Evolutionary conservation across 192 early-diverging fungal genomes (phyloP).

Genomic region (Backusella circina): DNA sequence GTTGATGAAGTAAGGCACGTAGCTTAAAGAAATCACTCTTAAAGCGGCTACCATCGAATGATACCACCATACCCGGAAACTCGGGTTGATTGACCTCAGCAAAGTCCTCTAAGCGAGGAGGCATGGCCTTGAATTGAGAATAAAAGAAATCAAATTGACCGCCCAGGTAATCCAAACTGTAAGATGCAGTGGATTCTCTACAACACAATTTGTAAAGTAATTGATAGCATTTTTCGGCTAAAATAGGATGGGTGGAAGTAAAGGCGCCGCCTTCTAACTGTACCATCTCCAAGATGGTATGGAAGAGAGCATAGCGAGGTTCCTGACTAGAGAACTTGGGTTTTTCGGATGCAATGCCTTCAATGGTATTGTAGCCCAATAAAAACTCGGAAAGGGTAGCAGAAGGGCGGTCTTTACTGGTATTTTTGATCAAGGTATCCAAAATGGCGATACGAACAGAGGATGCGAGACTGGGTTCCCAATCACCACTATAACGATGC

Average conservation of each 20-base stretch:
- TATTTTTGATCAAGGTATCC: constrained; percentile 79
- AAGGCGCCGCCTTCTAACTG: constrained; percentile 11
- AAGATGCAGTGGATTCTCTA: constrained; percentile 59
- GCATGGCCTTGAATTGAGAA: constrained; percentile 52
- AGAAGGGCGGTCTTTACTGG: constrained; percentile 45
- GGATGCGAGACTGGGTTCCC: not conserved
- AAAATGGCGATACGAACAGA: constrained; percentile 79
- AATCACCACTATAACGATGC: not conserved
- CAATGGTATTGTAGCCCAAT: constrained; percentile 71
- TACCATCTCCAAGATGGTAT: not conserved
- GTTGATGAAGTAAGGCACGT: constrained; percentile 69
- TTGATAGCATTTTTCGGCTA: constrained; percentile 87
- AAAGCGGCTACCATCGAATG: not conserved
- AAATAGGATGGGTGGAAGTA: constrained; percentile 58
- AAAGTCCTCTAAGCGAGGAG: constrained; percentile 27
- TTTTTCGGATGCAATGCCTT: constrained; percentile 36
- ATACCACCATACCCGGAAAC: constrained; percentile 11
- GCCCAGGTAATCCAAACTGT: constrained; percentile 79
- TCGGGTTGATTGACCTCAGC: not conserved
- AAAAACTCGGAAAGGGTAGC: constrained; percentile 88
- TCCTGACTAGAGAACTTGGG: constrained; percentile 15
- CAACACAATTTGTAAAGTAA: constrained; percentile 81
- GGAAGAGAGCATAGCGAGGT: constrained; percentile 19
- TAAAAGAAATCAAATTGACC: constrained; percentile 69
- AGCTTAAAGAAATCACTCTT: constrained; percentile 28